Percentiles rank a stretch among this genome's conserved stretches.
Conservation (phyloP, 768 basidiomycete genomes). For the Kwoniella sp. region DNA sequence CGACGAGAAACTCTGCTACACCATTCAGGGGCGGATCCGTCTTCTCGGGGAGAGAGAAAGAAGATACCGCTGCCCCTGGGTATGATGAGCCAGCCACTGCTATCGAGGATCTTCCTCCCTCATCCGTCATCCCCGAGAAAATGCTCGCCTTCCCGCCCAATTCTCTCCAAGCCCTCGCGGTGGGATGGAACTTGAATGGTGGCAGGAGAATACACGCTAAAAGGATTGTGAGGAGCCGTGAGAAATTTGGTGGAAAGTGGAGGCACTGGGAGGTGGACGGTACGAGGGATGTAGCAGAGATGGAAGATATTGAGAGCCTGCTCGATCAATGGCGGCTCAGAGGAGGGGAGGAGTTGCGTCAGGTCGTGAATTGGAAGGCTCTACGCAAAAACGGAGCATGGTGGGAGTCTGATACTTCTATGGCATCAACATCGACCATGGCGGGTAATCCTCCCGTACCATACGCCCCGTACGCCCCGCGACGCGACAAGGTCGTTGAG, state of each 20-base stretch:
- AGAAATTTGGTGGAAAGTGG: constrained; percentile 54
- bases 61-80: constrained; percentile 21
- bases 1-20: constrained; percentile 34
- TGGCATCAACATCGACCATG: constrained; percentile 23
- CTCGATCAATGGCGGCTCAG: constrained; percentile 24
- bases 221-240: constrained; percentile 42
- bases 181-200: constrained; percentile 52
- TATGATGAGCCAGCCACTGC: constrained; percentile 21
- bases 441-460: constrained; percentile 42
- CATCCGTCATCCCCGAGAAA: constrained; percentile 44
- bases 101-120: constrained; percentile 30
- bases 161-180: constrained; percentile 39
- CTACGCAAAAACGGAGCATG: constrained; percentile 29
- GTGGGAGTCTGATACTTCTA: constrained; percentile 42
- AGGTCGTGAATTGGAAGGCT: constrained; percentile 45
- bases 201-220: constrained; percentile 45
- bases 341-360: constrained; percentile 1
- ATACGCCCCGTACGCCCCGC: constrained; percentile 28
- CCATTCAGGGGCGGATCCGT: constrained; percentile 28
- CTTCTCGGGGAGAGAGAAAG: constrained; percentile 34
- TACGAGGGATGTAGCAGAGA: constrained; percentile 47
- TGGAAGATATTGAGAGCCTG: constrained; percentile 43
- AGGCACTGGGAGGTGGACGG: constrained; percentile 51
- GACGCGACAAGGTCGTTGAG: constrained; percentile 19
- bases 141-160: constrained; percentile 52